Base-by-base conservation (phyloP, 768 basidiomycete species). In the Tremella yokohamensis region DNA sequence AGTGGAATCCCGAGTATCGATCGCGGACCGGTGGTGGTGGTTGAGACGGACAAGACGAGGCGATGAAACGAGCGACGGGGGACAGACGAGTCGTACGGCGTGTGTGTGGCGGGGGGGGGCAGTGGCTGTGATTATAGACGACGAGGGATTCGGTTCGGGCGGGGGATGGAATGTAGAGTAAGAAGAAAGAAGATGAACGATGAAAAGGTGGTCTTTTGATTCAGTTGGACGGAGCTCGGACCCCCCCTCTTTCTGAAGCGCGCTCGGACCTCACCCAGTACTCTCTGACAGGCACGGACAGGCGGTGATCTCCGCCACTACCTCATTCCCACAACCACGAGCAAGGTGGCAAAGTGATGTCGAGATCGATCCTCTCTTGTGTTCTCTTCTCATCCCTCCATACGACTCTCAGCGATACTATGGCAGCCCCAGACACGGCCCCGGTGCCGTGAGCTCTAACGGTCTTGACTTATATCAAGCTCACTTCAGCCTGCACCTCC, bases 401-500 rank as follows among this genome's bases (percentile, higher is more conserved):
- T 15, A 18, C 42, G 6, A 45, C 42, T 45, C 42, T 6, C 8
- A 4, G n/a, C 42, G 22, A 45, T 15, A 45, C n/a, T 8, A 45
- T 45, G 42, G 42, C 42, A 45, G 42, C 42, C n/a, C 20, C 53
- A 37, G 54, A 47, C 48, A 20, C 47, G 40, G 49, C 39, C 9
- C 56, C 56, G 13, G 56, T 57, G 18, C 56, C 56, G 56, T 52
- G 15, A 24, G 49, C 52, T 52, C 51, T 34, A 3, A 9, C 37
- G 8, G 47, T 49, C 11, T 49, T 38, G 51, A 8, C 51, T 8
- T 7, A 20, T 19, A 4, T 24, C n/a, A 13, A 18, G 51, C 22
- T 49, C 9, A 22, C 42, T 18, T 16, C 52, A 75, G 74, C n/a
- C 59, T 75, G 3, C 70, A 54, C 47, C 58, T 76, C 13, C 75